Conservation (phyloP, 768 basidiomycete genomes). For the Russula emetica region DNA sequence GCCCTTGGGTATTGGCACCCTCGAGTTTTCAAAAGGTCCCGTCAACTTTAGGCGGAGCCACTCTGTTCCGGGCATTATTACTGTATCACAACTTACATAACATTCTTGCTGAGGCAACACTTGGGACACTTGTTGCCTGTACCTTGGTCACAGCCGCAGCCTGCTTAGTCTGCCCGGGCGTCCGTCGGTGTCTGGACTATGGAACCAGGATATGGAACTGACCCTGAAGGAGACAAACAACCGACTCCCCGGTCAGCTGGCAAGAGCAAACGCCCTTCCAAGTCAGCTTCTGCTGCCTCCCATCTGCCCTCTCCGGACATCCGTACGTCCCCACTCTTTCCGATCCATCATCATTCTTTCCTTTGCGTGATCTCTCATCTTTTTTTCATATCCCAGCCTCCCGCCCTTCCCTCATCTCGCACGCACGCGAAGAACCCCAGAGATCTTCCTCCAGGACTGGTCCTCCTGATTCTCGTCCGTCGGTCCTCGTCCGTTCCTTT, state of each 20-base stretch:
- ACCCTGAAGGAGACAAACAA: conserved; percentile 20
- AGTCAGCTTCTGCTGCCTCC: conserved; percentile 8
- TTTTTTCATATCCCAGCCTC: conserved; percentile 11
- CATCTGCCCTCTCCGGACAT: conserved; percentile 27
- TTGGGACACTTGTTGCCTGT: conserved; percentile 9
- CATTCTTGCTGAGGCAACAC: not conserved
- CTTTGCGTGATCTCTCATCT: conserved; percentile 10
- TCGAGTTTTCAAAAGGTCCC: not conserved
- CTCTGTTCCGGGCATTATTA: conserved; percentile 14
- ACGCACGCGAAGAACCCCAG: conserved; percentile 34
- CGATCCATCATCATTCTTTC: conserved; percentile 17
- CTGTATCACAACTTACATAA: conserved; percentile 25
- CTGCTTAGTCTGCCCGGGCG: conserved; percentile 19
- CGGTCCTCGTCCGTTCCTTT: conserved; percentile 48
- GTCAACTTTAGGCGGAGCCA: conserved; percentile 12
- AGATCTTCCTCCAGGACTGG: conserved; percentile 25
- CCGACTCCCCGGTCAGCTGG: conserved; percentile 22
- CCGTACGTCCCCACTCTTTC: conserved; percentile 20
- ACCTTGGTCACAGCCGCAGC: conserved; percentile 16
- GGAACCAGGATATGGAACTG: conserved; percentile 19
- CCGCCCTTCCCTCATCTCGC: conserved; percentile 32
- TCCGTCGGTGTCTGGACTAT: conserved; percentile 17
- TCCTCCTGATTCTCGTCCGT: conserved; percentile 38
- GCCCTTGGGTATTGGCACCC: not conserved
- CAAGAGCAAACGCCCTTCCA: conserved; percentile 27